phyloP scores from a whole-genome alignment of 139 green algal genomes.

The Coelastrella sp. region DNA sequence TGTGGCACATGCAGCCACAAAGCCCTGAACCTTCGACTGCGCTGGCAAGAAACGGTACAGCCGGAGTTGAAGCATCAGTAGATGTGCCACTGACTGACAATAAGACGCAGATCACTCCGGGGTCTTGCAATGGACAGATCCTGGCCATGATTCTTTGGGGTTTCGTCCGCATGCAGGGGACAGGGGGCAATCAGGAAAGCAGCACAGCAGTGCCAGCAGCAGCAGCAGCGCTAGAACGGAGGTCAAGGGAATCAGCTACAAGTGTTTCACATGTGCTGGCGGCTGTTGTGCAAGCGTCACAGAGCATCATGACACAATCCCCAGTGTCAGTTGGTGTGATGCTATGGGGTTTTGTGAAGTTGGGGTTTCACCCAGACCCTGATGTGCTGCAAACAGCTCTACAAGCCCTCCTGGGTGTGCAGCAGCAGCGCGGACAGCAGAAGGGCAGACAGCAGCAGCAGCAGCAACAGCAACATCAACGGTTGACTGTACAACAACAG shows the following conservation, averaged over 20 bases:
- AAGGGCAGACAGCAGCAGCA: neutral
- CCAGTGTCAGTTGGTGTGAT: constrained; percentile 8
- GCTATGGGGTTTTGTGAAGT: constrained; percentile 23
- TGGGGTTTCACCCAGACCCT: neutral
- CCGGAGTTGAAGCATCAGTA: neutral
- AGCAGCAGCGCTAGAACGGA: neutral
- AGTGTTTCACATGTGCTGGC: neutral
- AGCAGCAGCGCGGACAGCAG: constrained; percentile 6
- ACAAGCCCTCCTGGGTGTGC: neutral
- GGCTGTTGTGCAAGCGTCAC: neutral
- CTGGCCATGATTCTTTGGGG: constrained; percentile 22
- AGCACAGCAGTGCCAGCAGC: constrained; percentile 4
- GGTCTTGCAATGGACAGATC: neutral
- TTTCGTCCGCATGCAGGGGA: neutral
- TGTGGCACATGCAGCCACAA: neutral
- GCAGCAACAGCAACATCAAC: neutral
- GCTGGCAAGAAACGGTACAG: neutral
- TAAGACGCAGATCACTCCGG: too few species aligned
- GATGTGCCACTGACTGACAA: too few species aligned
- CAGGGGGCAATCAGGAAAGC: neutral
- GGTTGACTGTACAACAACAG: neutral
- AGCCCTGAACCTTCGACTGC: neutral
- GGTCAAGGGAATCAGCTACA: neutral
- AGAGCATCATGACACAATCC: neutral
- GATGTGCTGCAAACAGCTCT: neutral